These are phyloP conservation scores for Podospora conica DNA, from an alignment of 495 filamentous ascomycete species.

Conservation along the genomic window DNA sequence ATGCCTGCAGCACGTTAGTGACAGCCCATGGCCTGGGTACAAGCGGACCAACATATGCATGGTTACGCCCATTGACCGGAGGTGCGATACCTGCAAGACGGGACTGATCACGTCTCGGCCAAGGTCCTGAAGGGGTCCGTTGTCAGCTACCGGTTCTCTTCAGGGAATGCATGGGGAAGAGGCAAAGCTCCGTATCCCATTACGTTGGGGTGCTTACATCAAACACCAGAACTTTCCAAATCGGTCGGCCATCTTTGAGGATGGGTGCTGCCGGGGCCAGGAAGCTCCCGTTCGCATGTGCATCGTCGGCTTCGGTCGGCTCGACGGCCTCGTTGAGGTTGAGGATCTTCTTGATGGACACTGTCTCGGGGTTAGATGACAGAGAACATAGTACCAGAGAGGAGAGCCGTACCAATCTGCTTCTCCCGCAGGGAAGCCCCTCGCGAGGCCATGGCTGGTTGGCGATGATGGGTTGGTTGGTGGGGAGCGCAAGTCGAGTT, in stretches of 20 bases:
- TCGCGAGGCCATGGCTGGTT: constrained; percentile 40
- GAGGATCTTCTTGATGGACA: constrained; percentile 90
- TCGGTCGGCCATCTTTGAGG: constrained; percentile 78
- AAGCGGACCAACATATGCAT: constrained; percentile 65
- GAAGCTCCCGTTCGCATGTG: constrained; percentile 54
- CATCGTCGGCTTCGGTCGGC: constrained; percentile 47
- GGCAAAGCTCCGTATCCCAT: neutral
- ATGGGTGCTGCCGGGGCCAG: constrained; percentile 69
- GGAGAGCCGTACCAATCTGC: constrained; percentile 68
- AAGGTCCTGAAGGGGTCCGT: constrained; percentile 40
- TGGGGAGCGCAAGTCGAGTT: neutral
- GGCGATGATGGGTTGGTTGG: neutral
- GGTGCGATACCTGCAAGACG: constrained; percentile 86
- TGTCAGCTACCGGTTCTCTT: neutral
- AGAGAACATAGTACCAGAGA: neutral
- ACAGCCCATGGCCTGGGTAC: neutral
- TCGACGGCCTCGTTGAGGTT: constrained; percentile 77
- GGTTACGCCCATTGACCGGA: constrained; percentile 88
- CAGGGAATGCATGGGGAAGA: neutral
- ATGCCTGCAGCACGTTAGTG: constrained; percentile 39
- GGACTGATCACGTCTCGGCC: constrained; percentile 77
- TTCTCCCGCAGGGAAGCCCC: constrained; percentile 83
- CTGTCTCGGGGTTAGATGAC: constrained; percentile 40
- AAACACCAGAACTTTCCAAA: constrained; percentile 45
- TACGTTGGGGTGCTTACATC: constrained; percentile 18